Conservation (phyloP, 148 eudicot species). For the Chenopodium album region DNA sequence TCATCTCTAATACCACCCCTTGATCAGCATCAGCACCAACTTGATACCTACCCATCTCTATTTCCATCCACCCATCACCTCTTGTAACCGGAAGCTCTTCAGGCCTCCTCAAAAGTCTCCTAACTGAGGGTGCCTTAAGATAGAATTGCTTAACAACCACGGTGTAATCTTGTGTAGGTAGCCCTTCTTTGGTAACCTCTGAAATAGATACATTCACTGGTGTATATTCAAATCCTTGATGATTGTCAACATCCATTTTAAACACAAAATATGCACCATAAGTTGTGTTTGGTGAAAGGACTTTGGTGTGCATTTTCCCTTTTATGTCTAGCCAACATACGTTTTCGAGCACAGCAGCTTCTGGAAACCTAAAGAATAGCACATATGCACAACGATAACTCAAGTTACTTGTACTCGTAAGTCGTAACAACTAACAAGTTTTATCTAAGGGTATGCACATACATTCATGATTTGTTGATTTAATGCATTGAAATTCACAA, state of each 20-base stretch:
- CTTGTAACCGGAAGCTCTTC: not conserved
- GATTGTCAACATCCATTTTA: not conserved
- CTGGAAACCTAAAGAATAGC: conserved; percentile 18
- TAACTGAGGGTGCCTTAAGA: not conserved
- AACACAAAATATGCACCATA: conserved; percentile 27
- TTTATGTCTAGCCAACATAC: conserved; percentile 25
- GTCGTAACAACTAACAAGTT: too few species aligned
- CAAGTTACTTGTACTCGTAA: too few species aligned
- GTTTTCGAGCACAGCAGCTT: not conserved
- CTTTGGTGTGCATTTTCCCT: conserved; percentile 6
- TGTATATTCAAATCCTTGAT: not conserved
- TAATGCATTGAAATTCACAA: too few species aligned
- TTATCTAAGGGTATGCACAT: too few species aligned
- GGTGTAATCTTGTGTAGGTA: not conserved
- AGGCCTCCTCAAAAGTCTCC: too few species aligned
- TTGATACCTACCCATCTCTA: conserved; percentile 23
- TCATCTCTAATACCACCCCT: not conserved
- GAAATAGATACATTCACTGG: not conserved
- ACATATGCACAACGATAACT: not conserved
- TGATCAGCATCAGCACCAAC: not conserved
- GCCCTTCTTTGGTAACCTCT: not conserved
- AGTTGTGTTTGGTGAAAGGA: conserved; percentile 17
- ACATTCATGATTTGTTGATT: too few species aligned
- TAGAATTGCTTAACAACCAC: not conserved
- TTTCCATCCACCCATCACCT: conserved; percentile 29